Evolutionary conservation across 805 yeast genomes (phyloP), one percentile per base, ranked within the genome.

Genomic region (Sugiyamaella lignohabitans): DNA sequence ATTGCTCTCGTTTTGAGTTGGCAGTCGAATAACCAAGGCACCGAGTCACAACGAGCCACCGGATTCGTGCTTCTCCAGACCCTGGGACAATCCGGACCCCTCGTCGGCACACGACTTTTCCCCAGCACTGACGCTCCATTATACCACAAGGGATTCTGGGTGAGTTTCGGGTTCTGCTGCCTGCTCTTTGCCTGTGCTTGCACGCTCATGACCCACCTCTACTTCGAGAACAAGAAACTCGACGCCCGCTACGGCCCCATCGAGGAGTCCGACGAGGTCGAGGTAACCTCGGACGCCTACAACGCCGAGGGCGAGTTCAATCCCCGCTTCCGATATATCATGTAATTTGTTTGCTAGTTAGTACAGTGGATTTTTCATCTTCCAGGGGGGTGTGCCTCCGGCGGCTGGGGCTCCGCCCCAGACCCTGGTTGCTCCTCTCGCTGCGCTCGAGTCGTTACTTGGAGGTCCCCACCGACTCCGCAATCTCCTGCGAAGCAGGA

Each of bases 31-130:
- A 57, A 57, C 48, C 64, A 59, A 30, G 53, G 60, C n/a, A 53
- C 57, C 14, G 65, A 61, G 37, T 48, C 63, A 11, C 50, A 53
- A 24, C 50, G 61, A 48, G 60, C 61, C 27, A 53, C 55, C 16
- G 65, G 62, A 2, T 52, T 59, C 42, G 60, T 61, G 16, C 18
- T 61, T 47, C 46, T 60, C 24, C 60, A 60, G 48, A 45, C 58
- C 20, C 49, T 59, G 10, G 65, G 65, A 24, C 65, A 61, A 44
- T 61, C 62, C 35, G 65, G 65, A 10, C 65, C 65, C 8, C 39
- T 60, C 29, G 50, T 61, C 4, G 65, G 65, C 14, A 60, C 64
- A 3, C 50, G 63, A 16, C 39, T 60, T n/a, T 61, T 54, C 45
- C 62, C 62, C 2, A 42, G 48, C 14, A 16, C 40, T 16, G 58